Conservation (phyloP, 345 rosid genomes). For the Syzygium aromaticum region DNA sequence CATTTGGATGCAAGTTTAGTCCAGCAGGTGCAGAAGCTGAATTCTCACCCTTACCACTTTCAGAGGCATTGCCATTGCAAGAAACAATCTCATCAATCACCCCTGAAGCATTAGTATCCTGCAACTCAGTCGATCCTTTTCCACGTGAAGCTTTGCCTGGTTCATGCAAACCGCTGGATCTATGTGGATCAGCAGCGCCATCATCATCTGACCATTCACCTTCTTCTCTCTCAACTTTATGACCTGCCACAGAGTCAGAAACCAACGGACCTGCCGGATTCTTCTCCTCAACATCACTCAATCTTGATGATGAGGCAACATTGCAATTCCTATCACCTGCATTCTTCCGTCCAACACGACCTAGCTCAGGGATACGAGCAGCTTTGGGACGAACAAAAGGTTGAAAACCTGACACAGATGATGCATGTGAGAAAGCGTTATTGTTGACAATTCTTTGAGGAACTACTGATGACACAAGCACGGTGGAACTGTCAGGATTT, state of each 20-base stretch:
- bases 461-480: conserved; percentile 36
- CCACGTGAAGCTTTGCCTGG: conserved; percentile 27
- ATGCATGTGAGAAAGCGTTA: conserved; percentile 62
- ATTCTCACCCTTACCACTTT: conserved; percentile 18
- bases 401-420: conserved; percentile 84
- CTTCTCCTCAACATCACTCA: conserved; percentile 20
- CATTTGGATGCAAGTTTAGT: conserved; percentile 27
- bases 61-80: conserved; percentile 16
- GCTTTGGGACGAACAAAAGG: conserved; percentile 60
- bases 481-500: conserved; percentile 31
- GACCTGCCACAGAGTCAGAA: conserved; percentile 23
- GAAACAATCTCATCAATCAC: conserved; percentile 4
- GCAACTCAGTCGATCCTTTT: conserved; percentile 12
- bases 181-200: conserved; percentile 28
- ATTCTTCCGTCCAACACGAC: conserved; percentile 28
- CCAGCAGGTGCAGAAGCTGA: conserved; percentile 15
- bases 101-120: conserved; percentile 21
- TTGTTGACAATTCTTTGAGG: conserved; percentile 41
- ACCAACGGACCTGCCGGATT: conserved; percentile 19
- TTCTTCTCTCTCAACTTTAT: conserved; percentile 77
- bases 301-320: conserved; percentile 19
- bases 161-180: conserved; percentile 13
- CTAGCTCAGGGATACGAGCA: conserved; percentile 21
- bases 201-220: conserved; percentile 92
- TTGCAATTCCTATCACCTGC: conserved; percentile 17